These are phyloP conservation scores for Serendipita sp. DNA, from an alignment of 768 basidiomycete genomes.

Conservation along the genomic window DNA sequence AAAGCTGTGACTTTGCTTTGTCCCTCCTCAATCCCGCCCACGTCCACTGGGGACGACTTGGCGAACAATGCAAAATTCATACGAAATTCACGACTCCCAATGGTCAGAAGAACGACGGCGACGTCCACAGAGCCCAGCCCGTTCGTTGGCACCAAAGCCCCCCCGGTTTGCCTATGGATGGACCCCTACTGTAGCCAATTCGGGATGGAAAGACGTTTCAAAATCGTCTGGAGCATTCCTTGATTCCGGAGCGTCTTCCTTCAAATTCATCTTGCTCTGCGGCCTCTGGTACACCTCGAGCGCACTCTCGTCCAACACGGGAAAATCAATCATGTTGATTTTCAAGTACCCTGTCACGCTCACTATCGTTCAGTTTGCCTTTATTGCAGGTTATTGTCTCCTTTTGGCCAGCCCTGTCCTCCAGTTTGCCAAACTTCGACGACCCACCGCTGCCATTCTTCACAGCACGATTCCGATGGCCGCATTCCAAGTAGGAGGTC, in stretches of 20 bases:
- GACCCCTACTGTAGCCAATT: not conserved
- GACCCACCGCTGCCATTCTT: constrained; percentile 57
- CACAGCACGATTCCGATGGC: constrained; percentile 85
- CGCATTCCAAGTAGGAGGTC: constrained; percentile 91
- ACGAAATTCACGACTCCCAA: not conserved
- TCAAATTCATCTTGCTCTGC: constrained; percentile 65
- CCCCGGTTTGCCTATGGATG: not conserved
- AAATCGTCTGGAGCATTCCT: not conserved
- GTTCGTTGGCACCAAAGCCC: not conserved
- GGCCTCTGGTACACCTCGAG: constrained; percentile 86
- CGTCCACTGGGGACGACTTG: not conserved
- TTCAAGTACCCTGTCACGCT: constrained; percentile 93
- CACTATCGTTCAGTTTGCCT: constrained; percentile 94
- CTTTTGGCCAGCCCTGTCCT: constrained; percentile 64
- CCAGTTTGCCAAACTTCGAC: constrained; percentile 48
- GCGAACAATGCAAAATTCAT: not conserved
- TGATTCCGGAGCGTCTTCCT: constrained; percentile 13
- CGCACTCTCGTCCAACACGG: constrained; percentile 89
- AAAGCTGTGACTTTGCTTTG: not conserved
- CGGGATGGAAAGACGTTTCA: not conserved
- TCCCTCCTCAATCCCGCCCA: not conserved
- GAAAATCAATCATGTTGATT: constrained; percentile 82
- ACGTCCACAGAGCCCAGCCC: not conserved
- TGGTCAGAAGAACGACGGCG: not conserved
- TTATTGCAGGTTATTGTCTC: constrained; percentile 75